Conservation (phyloP, 805 yeast genomes). For the Komagataella mondaviorum region DNA sequence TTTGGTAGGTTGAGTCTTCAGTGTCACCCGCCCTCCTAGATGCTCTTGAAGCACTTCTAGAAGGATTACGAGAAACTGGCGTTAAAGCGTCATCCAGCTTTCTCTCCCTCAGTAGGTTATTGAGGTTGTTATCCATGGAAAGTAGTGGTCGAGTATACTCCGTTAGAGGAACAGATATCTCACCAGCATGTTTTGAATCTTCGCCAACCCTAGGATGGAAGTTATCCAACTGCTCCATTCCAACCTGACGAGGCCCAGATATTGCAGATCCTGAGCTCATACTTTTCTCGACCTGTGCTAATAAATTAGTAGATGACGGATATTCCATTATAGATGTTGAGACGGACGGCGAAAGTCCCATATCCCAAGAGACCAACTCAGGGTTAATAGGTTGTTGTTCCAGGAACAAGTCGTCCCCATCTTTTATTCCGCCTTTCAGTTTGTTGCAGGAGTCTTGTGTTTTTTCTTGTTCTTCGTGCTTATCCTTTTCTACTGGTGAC, state of each 20-base stretch:
- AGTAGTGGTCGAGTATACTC: slow-evolving; percentile 22
- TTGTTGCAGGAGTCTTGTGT: not conserved
- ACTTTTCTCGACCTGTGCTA: not conserved
- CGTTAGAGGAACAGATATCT: slow-evolving; percentile 18
- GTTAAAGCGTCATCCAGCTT: not conserved
- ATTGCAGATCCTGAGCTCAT: slow-evolving; percentile 6
- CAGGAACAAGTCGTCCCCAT: not conserved
- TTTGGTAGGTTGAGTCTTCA: slow-evolving; percentile 5
- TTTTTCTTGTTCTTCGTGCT: not conserved
- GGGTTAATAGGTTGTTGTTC: not conserved
- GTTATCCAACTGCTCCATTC: slow-evolving; percentile 17
- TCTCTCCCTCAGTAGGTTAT: slow-evolving; percentile 10
- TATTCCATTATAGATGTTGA: slow-evolving; percentile 2
- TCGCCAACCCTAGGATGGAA: slow-evolving; percentile 7
- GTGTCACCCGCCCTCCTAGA: slow-evolving; percentile 1
- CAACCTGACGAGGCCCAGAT: slow-evolving; percentile 13
- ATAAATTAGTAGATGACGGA: not conserved
- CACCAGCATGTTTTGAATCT: slow-evolving; percentile 14
- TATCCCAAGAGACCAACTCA: slow-evolving; percentile 14
- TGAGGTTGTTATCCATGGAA: slow-evolving; percentile 19
- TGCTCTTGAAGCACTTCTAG: slow-evolving; percentile 2
- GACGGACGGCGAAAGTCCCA: slow-evolving; percentile 12
- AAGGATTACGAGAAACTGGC: slow-evolving; percentile 1
- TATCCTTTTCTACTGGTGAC: slow-evolving; percentile 1
- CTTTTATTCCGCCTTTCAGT: not conserved